Percentiles rank a stretch among this genome's conserved stretches.
Conservation (phyloP, 2,329 filamentous ascomycete genomes). For the Didymellaceae sp. region DNA sequence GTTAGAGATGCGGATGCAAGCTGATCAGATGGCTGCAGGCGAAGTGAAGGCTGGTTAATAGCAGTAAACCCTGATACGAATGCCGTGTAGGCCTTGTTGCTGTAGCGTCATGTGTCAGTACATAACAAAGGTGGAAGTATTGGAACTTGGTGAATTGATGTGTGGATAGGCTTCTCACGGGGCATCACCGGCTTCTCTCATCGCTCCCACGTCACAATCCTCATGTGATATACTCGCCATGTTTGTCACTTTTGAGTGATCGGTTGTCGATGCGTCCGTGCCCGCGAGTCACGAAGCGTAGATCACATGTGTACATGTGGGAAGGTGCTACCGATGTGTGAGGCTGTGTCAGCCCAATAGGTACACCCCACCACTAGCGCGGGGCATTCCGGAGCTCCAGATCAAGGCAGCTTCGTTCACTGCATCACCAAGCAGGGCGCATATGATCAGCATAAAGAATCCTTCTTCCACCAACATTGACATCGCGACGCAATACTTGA, state of each 20-base stretch:
- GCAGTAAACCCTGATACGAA: slow-evolving; percentile 34
- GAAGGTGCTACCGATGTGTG: neutral
- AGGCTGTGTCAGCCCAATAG: slow-evolving; percentile 6
- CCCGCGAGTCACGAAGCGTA: no score
- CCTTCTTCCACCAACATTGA: neutral
- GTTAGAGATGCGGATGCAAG: no score
- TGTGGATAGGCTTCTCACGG: slow-evolving; percentile 35
- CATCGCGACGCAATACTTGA: neutral
- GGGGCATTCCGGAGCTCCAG: slow-evolving; percentile 27
- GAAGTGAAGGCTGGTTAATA: slow-evolving; percentile 29
- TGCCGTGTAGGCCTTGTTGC: neutral
- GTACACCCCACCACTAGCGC: slow-evolving; percentile 22
- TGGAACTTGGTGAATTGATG: slow-evolving; percentile 6
- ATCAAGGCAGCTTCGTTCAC: slow-evolving; percentile 31
- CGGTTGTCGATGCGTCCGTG: neutral
- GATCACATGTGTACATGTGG: neutral
- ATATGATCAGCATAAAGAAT: neutral
- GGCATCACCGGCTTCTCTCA: slow-evolving; percentile 17
- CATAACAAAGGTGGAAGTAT: neutral
- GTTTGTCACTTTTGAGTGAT: neutral
- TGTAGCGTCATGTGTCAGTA: slow-evolving; percentile 6
- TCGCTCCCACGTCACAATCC: slow-evolving; percentile 8
- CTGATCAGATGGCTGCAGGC: neutral
- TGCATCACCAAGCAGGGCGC: slow-evolving; percentile 4
- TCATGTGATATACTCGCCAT: slow-evolving; percentile 6